Evolutionary conservation across 129 eudicot species (phyloP).

Genomic region (Saussurea involucrata): DNA sequence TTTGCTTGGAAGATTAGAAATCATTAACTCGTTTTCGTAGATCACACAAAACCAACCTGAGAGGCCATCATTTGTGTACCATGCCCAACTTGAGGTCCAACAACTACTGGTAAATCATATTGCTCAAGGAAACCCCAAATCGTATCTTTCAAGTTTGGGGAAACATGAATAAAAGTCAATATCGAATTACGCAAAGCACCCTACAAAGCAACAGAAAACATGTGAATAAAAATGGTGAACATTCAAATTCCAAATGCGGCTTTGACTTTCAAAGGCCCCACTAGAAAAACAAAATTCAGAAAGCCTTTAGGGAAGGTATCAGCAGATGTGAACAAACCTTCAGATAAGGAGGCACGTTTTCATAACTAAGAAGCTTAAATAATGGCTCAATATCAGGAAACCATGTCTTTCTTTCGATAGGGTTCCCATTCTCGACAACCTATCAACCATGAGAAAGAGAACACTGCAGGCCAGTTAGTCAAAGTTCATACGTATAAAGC

Average conservation of each 20-base stretch:
- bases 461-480: neutral
- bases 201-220: conserved; percentile 35
- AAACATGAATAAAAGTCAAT: conserved; percentile 68
- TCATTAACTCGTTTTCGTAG: neutral
- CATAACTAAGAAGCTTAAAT: conserved; percentile 95
- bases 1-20: neutral
- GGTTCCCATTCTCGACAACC: conserved; percentile 90
- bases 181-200: conserved; percentile 90
- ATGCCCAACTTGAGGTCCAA: conserved; percentile 69
- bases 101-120: conserved; percentile 96
- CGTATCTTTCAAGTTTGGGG: conserved; percentile 74
- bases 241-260: neutral
- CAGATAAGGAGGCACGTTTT: conserved; percentile 92
- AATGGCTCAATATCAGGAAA: conserved; percentile 93
- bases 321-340: conserved; percentile 48
- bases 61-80: conserved; percentile 44
- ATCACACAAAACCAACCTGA: conserved; percentile 50
- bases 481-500: neutral
- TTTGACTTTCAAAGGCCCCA: neutral
- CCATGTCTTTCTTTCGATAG: conserved; percentile 84
- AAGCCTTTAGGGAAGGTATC: neutral
- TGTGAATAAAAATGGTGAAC: neutral
- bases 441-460: conserved; percentile 22
- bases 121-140: conserved; percentile 93
- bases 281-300: neutral